Evolutionary conservation across 176 grass and related monocot genomes (phyloP), one percentile per base, ranked within the genome.

Genomic region (Cenchrus purpureus): DNA sequence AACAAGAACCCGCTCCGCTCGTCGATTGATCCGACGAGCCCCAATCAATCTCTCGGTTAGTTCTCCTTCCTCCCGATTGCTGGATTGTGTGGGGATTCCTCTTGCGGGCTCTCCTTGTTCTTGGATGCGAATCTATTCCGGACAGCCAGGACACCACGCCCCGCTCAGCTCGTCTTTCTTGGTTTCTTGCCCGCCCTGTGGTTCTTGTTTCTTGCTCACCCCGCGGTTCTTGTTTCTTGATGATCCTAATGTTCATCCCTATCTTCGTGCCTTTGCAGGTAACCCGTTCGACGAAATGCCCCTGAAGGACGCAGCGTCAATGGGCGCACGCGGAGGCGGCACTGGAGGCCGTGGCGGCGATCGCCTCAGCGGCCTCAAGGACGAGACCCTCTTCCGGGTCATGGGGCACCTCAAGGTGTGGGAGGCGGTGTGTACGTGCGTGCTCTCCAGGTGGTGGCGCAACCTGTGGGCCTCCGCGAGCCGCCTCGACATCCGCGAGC

Each of bases 251-350:
- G 74, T 14, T 59, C 54, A 69, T 7, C 25, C 22, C 10, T 14
- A 0, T 51, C 20, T 34, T 10, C 55, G 15, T 80, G 6, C 64
- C 28, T 12, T 10, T 73, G 77, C 84, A 79, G 84, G 84, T 6
- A 29, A 72, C 56, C 66, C n/a, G 66, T 72, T 79, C 66, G 76
- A 79, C 19, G 69, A 40, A 73, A 86, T 86, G 84, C 67, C 10
- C 5, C 76, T 19, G 32, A 63, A 60, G 19, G 76, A 37, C 55
- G 9, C 65, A 14, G 73, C 73, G 0, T 61, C 20, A n/a, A 34
- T 7, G n/a, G 34, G 62, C 10, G 1, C 50, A 34, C n/a, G 14
- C 6, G 25, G 43, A 46, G 54, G n/a, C 40, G 67, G 67, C n/a
- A 25, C 25, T 25, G 25, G 25, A 25, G 83, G 63, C 37, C 54